A percentile compares a stretch with the other conserved stretches of the same genome.
Evolutionary conservation across 2,329 filamentous ascomycete species (phyloP).

Genomic region (Phyllosticta paracitricarpa): DNA sequence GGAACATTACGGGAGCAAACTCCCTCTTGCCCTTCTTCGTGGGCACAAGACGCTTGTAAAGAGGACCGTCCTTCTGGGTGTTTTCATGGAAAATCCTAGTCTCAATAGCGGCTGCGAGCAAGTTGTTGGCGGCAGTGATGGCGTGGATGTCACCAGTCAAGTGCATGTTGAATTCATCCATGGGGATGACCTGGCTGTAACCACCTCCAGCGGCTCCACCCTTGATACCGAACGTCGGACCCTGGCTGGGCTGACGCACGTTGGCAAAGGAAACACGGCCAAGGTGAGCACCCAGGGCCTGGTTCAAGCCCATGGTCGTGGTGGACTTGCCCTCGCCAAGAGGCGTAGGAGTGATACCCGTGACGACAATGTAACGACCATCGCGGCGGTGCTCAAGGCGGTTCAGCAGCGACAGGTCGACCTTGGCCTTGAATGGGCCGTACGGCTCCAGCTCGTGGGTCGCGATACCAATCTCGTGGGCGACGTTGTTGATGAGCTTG

Average conservation of each 20-base stretch:
- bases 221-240: constrained; percentile 98
- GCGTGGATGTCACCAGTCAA: constrained; percentile 97
- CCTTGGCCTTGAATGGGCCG: constrained; percentile 91
- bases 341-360: constrained; percentile 92
- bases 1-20: constrained; percentile 86
- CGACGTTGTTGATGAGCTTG: constrained; percentile 81
- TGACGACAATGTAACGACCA: constrained; percentile 85
- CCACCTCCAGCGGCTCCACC: constrained; percentile 93
- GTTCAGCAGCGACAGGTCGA: constrained; percentile 72
- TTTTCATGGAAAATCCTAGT: constrained; percentile 98
- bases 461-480: constrained; percentile 77
- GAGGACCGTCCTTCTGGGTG: constrained; percentile 79
- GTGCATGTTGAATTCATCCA: constrained; percentile 99
- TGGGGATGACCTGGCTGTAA: constrained; percentile 98
- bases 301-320: constrained; percentile 89
- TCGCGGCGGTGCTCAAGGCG: constrained; percentile 78
- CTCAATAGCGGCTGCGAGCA: constrained; percentile 91
- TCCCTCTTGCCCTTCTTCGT: constrained; percentile 79
- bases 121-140: constrained; percentile 92
- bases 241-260: constrained; percentile 92
- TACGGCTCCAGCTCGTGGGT: constrained; percentile 89
- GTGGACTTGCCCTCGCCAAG: constrained; percentile 97
- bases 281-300: constrained; percentile 83
- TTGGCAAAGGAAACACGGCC: constrained; percentile 89
- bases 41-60: constrained; percentile 83